These are phyloP conservation scores for Vicia faba DNA, from an alignment of 306 rosid genomes.

Conservation along the genomic window DNA sequence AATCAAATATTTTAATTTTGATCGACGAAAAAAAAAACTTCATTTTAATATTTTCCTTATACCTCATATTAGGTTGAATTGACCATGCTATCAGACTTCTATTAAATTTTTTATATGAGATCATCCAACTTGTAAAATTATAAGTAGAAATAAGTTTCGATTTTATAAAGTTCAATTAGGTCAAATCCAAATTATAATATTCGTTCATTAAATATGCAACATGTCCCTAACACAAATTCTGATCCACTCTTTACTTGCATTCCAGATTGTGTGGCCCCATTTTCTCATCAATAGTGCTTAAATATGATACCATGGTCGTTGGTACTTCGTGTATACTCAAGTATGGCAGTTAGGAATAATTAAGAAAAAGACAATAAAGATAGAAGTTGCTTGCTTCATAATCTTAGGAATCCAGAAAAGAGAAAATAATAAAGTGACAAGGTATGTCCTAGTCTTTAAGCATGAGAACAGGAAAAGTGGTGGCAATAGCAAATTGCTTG, in stretches of 20 bases:
- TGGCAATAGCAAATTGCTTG: slow-evolving; percentile 35
- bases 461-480: neutral
- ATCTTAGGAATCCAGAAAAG: slow-evolving; percentile 37
- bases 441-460: neutral
- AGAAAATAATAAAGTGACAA: slow-evolving; percentile 31
- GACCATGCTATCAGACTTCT: too few relatives aligned
- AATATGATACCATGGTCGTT: slow-evolving; percentile 47
- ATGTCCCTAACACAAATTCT: slow-evolving; percentile 21
- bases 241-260: slow-evolving; percentile 5
- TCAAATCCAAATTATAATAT: too few relatives aligned
- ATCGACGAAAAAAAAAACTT: too few relatives aligned
- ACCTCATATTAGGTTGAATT: too few relatives aligned
- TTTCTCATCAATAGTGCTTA: slow-evolving; percentile 37
- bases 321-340: slow-evolving; percentile 40
- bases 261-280: slow-evolving; percentile 41
- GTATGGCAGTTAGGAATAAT: slow-evolving; percentile 35
- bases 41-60: too few relatives aligned
- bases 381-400: slow-evolving; percentile 33
- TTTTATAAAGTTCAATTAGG: too few relatives aligned
- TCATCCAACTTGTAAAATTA: too few relatives aligned
- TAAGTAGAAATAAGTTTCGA: too few relatives aligned
- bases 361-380: slow-evolving; percentile 34
- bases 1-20: too few relatives aligned
- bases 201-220: neutral
- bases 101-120: too few relatives aligned